Conservation (phyloP, 2,329 filamentous ascomycete species). For the Neofusicoccum laricinum region DNA sequence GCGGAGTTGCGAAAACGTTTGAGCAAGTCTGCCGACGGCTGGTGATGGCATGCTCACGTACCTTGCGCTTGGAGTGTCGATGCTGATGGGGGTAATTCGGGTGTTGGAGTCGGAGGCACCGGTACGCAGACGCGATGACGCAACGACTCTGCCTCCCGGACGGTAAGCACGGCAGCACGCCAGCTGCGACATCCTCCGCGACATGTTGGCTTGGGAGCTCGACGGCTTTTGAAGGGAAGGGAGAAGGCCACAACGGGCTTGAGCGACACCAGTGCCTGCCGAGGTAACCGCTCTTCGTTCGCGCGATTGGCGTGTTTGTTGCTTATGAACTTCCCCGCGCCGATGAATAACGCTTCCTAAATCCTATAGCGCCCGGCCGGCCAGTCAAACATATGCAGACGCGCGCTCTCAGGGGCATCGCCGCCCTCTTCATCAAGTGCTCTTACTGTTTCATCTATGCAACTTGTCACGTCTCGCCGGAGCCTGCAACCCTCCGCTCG, state of each 20-base stretch:
- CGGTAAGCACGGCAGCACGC: not conserved
- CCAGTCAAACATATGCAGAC: not conserved
- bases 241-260: no score
- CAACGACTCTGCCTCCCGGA: not conserved
- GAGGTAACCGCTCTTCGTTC: not conserved
- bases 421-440: not conserved
- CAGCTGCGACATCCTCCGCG: not conserved
- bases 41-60: not conserved
- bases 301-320: not conserved
- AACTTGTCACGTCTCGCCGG: not conserved
- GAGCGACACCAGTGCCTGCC: not conserved
- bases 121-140: not conserved
- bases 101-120: not conserved
- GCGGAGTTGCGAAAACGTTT: not conserved
- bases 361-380: not conserved
- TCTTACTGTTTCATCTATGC: not conserved
- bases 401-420: not conserved
- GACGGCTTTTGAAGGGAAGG: not conserved
- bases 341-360: not conserved
- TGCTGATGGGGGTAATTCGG: not conserved
- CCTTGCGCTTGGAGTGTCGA: not conserved
- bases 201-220: not conserved
- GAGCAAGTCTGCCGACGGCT: not conserved
- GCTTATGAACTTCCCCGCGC: conserved; percentile 12
- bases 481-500: not conserved